Evolutionary conservation across 768 basidiomycete species (phyloP), one percentile per base, ranked within the genome.

Genomic region (Leucogyrophana mollusca): DNA sequence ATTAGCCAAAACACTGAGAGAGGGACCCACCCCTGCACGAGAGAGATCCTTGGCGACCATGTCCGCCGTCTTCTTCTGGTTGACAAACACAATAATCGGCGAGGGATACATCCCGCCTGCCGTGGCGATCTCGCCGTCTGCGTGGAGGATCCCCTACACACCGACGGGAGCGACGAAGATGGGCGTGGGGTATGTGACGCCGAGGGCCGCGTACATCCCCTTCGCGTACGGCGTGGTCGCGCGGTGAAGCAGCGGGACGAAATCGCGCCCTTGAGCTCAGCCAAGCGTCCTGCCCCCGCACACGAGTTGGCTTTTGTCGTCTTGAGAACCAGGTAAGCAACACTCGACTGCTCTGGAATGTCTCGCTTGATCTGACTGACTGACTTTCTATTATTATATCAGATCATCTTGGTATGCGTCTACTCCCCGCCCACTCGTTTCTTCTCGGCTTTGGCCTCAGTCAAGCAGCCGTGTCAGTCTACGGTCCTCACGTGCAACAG

Each of bases 51-150:
- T 94, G 32, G 92, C 87, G 25, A 99, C 92, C 85, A 94, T 91
- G 64, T 99, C 96, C 41, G 94, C 95, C 10, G 93, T 95, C 77
- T 97, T 96, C 77, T 99, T 99, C 69, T 98, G 94, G 66, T 98
- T 98, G 73, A 97, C 94, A 69, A 98, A 99, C 16, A 94, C 90
- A 53, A 99, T 99, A 56, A 99, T 98, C 4, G 96, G 96, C 14
- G 96, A 82, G 27, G 83, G 67, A 64, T 83, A 92, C 51, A 79
- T 74, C 34, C 83, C 86, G 51, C 84, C n/a, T 1, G 89, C 85
- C 4, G 79, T 71, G 1, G 82, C 87, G 17, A 87, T 64, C 57
- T 93, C 92, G 1, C 74, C 90, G 36, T 85, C 85, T 5, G 75
- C 65, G 50, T 84, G 78, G 51, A 89, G 75, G 49, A 88, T 81